Percentiles rank a stretch among this genome's conserved stretches.
phyloP scores from a whole-genome alignment of 768 basidiomycete species.

The Boletus insuetus region DNA sequence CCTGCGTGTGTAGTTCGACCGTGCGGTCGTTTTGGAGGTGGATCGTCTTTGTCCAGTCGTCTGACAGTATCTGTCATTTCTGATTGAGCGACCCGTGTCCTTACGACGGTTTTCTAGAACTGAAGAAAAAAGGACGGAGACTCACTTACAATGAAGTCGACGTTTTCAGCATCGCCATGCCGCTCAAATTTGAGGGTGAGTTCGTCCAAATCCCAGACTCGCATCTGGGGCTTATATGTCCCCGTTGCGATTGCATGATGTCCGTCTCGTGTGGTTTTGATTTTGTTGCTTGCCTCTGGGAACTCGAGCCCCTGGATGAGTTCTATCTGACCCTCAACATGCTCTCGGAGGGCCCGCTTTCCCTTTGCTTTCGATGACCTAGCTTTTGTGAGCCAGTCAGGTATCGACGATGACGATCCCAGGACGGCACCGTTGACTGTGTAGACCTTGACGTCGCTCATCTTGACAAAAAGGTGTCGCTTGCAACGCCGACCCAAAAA shows the following conservation, averaged over 20 bases:
- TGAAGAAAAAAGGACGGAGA: constrained; percentile 18
- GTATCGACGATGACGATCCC: constrained; percentile 87
- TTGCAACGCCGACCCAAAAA: neutral
- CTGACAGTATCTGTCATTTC: constrained; percentile 73
- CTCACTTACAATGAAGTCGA: constrained; percentile 94
- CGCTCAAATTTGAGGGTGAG: constrained; percentile 93
- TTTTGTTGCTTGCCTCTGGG: constrained; percentile 90
- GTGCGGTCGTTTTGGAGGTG: constrained; percentile 97
- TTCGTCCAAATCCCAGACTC: constrained; percentile 93
- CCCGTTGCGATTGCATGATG: constrained; percentile 93
- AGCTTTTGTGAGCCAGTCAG: constrained; percentile 87
- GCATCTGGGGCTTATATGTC: constrained; percentile 96
- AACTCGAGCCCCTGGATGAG: constrained; percentile 97
- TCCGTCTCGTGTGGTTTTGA: constrained; percentile 90
- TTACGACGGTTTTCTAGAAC: neutral
- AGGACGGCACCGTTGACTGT: constrained; percentile 92
- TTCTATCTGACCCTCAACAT: constrained; percentile 81
- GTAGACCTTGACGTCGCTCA: constrained; percentile 74
- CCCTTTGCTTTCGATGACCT: constrained; percentile 52
- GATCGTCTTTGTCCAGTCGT: constrained; percentile 99
- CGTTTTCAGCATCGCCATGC: constrained; percentile 94
- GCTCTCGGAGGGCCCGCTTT: constrained; percentile 66
- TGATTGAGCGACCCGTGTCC: neutral
- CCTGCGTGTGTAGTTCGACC: constrained; percentile 90
- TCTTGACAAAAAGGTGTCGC: constrained; percentile 1